phyloP scores from a whole-genome alignment of 176 grass and related monocot species.

The Luzula sylvatica region DNA sequence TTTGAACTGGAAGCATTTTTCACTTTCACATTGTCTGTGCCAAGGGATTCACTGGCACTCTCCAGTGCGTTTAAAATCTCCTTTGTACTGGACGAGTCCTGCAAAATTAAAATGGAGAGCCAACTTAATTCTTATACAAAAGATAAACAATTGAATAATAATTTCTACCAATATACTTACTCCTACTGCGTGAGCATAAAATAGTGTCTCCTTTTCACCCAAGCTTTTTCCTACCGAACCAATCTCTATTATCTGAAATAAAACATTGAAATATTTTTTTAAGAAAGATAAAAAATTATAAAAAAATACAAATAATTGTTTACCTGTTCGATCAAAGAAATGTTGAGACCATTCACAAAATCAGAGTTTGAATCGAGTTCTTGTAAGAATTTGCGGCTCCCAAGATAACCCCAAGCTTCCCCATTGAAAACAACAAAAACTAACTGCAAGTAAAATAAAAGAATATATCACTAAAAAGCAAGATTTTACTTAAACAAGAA shows the following conservation, averaged over 20 bases:
- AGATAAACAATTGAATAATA: not conserved
- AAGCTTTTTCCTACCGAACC: slow-evolving; percentile 78
- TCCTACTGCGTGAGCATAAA: slow-evolving; percentile 65
- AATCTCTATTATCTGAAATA: slow-evolving; percentile 68
- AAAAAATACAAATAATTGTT: not conserved
- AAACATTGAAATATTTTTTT: not conserved
- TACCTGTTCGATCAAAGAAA: slow-evolving; percentile 81
- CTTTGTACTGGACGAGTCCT: slow-evolving; percentile 58
- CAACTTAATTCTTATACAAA: slow-evolving; percentile 8
- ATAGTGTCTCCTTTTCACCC: slow-evolving; percentile 43
- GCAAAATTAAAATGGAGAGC: slow-evolving; percentile 17
- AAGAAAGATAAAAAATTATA: no score
- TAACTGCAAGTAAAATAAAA: slow-evolving; percentile 31
- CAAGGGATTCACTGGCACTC: slow-evolving; percentile 68
- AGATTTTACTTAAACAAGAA: no score
- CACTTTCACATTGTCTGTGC: slow-evolving; percentile 79
- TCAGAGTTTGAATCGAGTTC: slow-evolving; percentile 63
- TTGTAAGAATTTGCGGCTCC: slow-evolving; percentile 79
- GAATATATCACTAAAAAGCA: not conserved
- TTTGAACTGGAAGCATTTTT: slow-evolving; percentile 54
- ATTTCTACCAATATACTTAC: slow-evolving; percentile 27
- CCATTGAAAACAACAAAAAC: slow-evolving; percentile 81
- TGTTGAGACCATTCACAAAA: slow-evolving; percentile 62
- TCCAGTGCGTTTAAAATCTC: slow-evolving; percentile 66
- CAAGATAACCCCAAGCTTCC: slow-evolving; percentile 97